Evolutionary conservation across 2,329 filamentous ascomycete genomes (phyloP).

Genomic region (Penicillium sp.): DNA sequence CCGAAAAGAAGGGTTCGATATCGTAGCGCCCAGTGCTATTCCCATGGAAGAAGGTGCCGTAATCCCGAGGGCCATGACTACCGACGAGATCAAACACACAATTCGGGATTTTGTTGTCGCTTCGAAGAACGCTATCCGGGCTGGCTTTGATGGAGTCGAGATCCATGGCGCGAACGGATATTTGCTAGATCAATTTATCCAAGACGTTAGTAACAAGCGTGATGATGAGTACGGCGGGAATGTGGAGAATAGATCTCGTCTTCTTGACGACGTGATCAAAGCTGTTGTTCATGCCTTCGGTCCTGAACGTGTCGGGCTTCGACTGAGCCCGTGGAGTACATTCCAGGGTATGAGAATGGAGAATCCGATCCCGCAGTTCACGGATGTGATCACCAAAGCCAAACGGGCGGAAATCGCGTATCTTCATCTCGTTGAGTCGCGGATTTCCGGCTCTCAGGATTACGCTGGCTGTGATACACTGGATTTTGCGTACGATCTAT

Average conservation of each 20-base stretch:
- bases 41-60: neutral
- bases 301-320: constrained; percentile 34
- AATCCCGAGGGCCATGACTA: constrained; percentile 14
- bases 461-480: constrained; percentile 18
- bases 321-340: constrained; percentile 34
- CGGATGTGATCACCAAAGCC: constrained; percentile 45
- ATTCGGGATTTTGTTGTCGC: constrained; percentile 36
- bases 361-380: constrained; percentile 55
- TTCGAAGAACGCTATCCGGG: constrained; percentile 44
- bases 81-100: constrained; percentile 36
- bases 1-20: neutral
- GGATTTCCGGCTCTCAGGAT: constrained; percentile 20
- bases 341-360: constrained; percentile 47
- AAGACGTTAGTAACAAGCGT: constrained; percentile 40
- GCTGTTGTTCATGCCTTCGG: constrained; percentile 37
- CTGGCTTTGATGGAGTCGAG: constrained; percentile 46
- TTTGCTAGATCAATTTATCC: constrained; percentile 44
- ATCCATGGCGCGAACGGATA: constrained; percentile 44
- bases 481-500: constrained; percentile 38
- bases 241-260: constrained; percentile 44
- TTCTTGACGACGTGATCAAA: constrained; percentile 45
- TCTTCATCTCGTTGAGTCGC: constrained; percentile 52
- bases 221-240: constrained; percentile 44
- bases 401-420: constrained; percentile 49
- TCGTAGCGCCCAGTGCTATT: neutral